phyloP scores from a whole-genome alignment of 2,329 filamentous ascomycete genomes.

The Xylaria sp. region DNA sequence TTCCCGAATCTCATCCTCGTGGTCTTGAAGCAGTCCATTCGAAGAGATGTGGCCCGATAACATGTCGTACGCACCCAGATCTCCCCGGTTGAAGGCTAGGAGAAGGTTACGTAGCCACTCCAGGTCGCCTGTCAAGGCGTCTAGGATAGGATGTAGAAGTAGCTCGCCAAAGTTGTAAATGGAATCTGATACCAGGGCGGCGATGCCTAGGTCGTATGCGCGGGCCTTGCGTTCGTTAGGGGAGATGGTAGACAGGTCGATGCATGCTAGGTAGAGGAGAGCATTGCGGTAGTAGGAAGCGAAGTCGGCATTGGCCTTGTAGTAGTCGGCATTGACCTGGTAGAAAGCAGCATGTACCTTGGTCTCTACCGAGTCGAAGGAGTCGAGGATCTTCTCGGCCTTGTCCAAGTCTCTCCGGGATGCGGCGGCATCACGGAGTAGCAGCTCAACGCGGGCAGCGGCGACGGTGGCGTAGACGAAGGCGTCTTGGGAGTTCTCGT shows the following conservation, averaged over 20 bases:
- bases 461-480: constrained; percentile 94
- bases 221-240: constrained; percentile 80
- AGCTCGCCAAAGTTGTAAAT: constrained; percentile 99
- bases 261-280: constrained; percentile 96
- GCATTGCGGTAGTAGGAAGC: constrained; percentile 97
- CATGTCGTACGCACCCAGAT: constrained; percentile 86
- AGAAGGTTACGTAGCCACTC: constrained; percentile 95
- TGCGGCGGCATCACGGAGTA: constrained; percentile 80
- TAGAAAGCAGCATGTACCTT: constrained; percentile 98
- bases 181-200: constrained; percentile 89
- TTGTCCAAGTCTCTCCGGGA: constrained; percentile 87
- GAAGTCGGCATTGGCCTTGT: constrained; percentile 92
- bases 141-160: constrained; percentile 95
- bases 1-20: constrained; percentile 88
- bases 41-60: constrained; percentile 83
- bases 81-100: constrained; percentile 96
- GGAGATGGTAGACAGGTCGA: constrained; percentile 81
- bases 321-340: constrained; percentile 93
- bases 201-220: constrained; percentile 92
- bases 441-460: constrained; percentile 87
- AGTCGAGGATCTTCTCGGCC: constrained; percentile 88
- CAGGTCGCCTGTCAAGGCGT: constrained; percentile 81
- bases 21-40: constrained; percentile 81
- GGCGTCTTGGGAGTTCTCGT: constrained; percentile 92
- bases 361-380: constrained; percentile 94